Percentiles rank a stretch among this genome's conserved stretches.
phyloP scores from a whole-genome alignment of 495 filamentous ascomycete genomes.

The Penicillium salamii region DNA sequence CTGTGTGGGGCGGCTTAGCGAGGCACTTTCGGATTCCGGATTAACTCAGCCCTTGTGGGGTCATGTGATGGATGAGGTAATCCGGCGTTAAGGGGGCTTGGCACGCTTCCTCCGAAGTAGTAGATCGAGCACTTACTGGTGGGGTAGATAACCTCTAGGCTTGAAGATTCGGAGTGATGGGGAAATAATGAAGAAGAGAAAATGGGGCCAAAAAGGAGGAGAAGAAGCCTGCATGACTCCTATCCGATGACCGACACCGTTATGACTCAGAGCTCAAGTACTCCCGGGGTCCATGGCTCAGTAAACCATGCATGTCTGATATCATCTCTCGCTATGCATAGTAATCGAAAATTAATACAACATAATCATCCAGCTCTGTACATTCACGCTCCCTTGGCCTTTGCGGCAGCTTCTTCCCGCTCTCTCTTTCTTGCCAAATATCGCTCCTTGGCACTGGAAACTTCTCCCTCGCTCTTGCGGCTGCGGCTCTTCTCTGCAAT shows the following conservation, averaged over 20 bases:
- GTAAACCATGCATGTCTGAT: no score
- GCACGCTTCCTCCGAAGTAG: conserved; percentile 3
- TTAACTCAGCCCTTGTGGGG: conserved; percentile 9
- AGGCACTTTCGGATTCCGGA: conserved; percentile 15
- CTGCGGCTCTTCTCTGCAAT: conserved; percentile 72
- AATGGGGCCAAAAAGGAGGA: no score
- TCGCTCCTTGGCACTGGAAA: conserved; percentile 81
- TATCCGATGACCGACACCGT: no score
- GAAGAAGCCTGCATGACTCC: no score
- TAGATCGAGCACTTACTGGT: no score
- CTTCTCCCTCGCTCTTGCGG: conserved; percentile 70
- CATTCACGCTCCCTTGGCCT: conserved; percentile 14
- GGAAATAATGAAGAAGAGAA: no score
- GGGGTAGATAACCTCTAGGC: no score
- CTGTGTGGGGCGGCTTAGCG: conserved; percentile 32
- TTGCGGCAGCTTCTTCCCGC: conserved; percentile 59
- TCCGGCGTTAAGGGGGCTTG: conserved; percentile 3
- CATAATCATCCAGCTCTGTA: not conserved
- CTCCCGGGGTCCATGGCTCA: not conserved
- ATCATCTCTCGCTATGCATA: conserved; percentile 3
- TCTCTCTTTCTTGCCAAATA: conserved; percentile 83
- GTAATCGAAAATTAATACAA: not conserved
- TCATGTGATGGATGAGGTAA: conserved; percentile 9
- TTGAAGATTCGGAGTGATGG: no score
- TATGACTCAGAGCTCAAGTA: not conserved